Percentiles rank a stretch among this genome's conserved stretches.
phyloP scores from a whole-genome alignment of 225 moss, liverwort and hornwort genomes.

The Physcomitrellopsis africana region DNA sequence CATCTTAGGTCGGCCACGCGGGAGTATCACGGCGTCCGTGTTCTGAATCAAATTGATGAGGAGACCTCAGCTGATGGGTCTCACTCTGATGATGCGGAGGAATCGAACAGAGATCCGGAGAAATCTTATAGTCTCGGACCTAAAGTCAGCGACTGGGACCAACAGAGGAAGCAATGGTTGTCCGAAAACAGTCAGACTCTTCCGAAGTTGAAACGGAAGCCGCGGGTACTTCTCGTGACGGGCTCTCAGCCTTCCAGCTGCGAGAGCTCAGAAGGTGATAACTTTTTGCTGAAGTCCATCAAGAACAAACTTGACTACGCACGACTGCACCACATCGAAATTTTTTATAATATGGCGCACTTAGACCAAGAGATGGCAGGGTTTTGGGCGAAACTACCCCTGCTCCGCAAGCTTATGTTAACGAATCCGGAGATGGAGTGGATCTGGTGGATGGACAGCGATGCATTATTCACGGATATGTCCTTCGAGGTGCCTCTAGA shows the following conservation, averaged over 20 bases:
- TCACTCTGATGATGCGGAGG: background rate
- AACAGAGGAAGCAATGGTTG: slow-evolving; percentile 40
- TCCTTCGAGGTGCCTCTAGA: slow-evolving; percentile 55
- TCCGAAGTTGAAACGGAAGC: background rate
- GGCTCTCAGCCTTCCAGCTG: slow-evolving; percentile 58
- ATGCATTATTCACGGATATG: slow-evolving; percentile 64
- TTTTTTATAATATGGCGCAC: slow-evolving; percentile 66
- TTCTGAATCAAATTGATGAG: slow-evolving; percentile 44
- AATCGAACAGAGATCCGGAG: slow-evolving; percentile 16
- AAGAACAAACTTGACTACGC: slow-evolving; percentile 60
- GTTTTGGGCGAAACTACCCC: slow-evolving; percentile 60
- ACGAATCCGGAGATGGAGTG: slow-evolving; percentile 58
- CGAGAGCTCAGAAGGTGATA: slow-evolving; percentile 54
- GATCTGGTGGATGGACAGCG: slow-evolving; percentile 74
- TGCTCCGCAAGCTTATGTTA: slow-evolving; percentile 59
- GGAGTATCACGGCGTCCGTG: slow-evolving; percentile 48
- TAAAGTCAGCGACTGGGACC: slow-evolving; percentile 51
- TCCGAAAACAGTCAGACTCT: slow-evolving; percentile 12
- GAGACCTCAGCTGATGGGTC: background rate
- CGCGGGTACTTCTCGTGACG: slow-evolving; percentile 51
- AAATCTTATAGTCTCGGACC: slow-evolving; percentile 53
- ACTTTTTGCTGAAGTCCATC: slow-evolving; percentile 48
- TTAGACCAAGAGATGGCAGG: slow-evolving; percentile 63
- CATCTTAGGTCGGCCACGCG: slow-evolving; percentile 50
- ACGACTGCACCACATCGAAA: slow-evolving; percentile 47